A percentile compares a stretch with the other conserved stretches of the same genome.
Conservation (phyloP, 441 rosid species). For the Sinapis alba region DNA sequence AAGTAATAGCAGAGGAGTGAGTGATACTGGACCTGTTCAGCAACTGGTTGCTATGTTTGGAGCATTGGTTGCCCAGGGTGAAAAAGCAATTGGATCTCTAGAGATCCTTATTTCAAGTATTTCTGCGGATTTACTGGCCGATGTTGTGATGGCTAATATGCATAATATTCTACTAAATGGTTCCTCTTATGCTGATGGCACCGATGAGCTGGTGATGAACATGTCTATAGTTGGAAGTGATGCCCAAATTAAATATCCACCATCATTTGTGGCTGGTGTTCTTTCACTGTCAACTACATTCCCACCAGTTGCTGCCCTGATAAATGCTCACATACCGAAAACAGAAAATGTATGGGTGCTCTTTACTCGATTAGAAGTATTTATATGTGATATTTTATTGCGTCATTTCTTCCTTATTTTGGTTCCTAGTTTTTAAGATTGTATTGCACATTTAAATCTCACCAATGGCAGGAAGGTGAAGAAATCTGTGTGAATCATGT, state of each 20-base stretch:
- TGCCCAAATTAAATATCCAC: conserved; percentile 71
- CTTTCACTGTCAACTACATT: conserved; percentile 81
- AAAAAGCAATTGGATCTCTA: conserved; percentile 80
- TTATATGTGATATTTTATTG: neutral
- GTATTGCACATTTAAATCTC: conserved; percentile 41
- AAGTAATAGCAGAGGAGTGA: conserved; percentile 47
- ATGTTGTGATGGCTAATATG: conserved; percentile 98
- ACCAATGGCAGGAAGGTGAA: conserved; percentile 54
- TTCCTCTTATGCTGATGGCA: conserved; percentile 58
- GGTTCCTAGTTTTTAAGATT: conserved; percentile 24
- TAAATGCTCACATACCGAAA: conserved; percentile 45
- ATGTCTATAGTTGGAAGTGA: conserved; percentile 77
- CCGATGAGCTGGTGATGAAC: conserved; percentile 57
- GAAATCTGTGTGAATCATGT: conserved; percentile 44
- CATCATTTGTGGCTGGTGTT: conserved; percentile 73
- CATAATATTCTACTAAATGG: conserved; percentile 60
- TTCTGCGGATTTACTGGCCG: conserved; percentile 94
- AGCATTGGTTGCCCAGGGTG: conserved; percentile 98
- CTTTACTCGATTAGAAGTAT: conserved; percentile 13
- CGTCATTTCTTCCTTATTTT: conserved; percentile 3
- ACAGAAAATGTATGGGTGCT: conserved; percentile 49
- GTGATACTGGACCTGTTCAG: conserved; percentile 83
- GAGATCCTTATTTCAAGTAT: conserved; percentile 96
- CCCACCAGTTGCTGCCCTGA: conserved; percentile 69
- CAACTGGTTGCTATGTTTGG: conserved; percentile 96